phyloP scores from a whole-genome alignment of 495 filamentous ascomycete species.

The Aspergillus nanangensis region DNA sequence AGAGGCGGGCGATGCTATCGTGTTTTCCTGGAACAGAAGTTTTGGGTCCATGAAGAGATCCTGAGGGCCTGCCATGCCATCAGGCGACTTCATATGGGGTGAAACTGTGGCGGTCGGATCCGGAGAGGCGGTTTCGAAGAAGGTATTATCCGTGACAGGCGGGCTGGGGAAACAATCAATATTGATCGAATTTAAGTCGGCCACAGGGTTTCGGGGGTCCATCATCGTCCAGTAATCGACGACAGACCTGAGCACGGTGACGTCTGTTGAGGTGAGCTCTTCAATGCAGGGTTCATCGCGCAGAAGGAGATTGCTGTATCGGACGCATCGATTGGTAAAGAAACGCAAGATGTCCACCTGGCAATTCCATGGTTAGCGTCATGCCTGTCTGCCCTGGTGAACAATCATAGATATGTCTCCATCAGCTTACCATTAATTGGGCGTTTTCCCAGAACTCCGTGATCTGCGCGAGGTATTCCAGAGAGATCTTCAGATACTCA shows the following conservation, averaged over 20 bases:
- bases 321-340: conserved; percentile 16
- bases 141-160: background rate
- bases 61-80: background rate
- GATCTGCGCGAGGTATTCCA: conserved; percentile 18
- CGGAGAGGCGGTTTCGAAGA: background rate
- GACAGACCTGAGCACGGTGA: conserved; percentile 10
- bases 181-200: conserved; percentile 2
- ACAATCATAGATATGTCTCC: too few relatives aligned
- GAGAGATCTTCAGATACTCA: conserved; percentile 14
- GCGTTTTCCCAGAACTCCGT: conserved; percentile 19
- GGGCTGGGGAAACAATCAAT: background rate
- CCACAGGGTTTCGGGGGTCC: conserved; percentile 19
- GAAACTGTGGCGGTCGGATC: background rate
- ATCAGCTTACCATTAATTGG: conserved; percentile 16
- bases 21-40: background rate
- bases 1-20: background rate
- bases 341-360: conserved; percentile 16
- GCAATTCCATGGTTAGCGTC: background rate
- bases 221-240: conserved; percentile 25
- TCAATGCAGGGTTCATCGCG: conserved; percentile 10
- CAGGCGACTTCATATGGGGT: background rate
- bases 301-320: conserved; percentile 18
- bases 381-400: background rate
- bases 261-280: conserved; percentile 13
- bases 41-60: background rate